Evolutionary conservation across 768 basidiomycete species (phyloP).

Genomic region (Lenzites betulinus): DNA sequence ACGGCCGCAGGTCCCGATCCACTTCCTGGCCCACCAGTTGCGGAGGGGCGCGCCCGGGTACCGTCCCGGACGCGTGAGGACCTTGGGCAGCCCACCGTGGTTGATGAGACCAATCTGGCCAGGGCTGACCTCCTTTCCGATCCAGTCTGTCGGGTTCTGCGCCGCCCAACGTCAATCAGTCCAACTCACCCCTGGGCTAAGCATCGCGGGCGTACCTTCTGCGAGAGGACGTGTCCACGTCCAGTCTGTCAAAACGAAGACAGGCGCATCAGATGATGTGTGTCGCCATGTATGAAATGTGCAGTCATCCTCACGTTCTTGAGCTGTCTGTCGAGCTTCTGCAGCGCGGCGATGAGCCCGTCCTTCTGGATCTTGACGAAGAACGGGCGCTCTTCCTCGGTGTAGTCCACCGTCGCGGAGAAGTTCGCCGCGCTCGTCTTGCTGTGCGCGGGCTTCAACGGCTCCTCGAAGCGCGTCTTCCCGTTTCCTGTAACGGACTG

Average conservation of each 20-base stretch:
- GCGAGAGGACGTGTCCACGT: conserved; percentile 58
- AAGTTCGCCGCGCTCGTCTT: conserved; percentile 34
- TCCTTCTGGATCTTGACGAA: conserved; percentile 67
- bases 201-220: conserved; percentile 45
- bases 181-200: too few species aligned
- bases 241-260: conserved; percentile 46
- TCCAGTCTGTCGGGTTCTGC: conserved; percentile 65
- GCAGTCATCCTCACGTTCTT: conserved; percentile 40
- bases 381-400: conserved; percentile 62
- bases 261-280: neutral
- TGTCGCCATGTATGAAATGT: neutral
- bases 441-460: conserved; percentile 13
- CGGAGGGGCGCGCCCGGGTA: conserved; percentile 76
- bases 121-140: conserved; percentile 69
- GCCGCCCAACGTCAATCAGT: neutral
- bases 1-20: conserved; percentile 70
- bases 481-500: neutral
- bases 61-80: conserved; percentile 72
- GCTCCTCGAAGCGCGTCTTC: conserved; percentile 10
- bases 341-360: conserved; percentile 68
- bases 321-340: conserved; percentile 69
- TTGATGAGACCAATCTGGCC: conserved; percentile 76
- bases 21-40: conserved; percentile 86
- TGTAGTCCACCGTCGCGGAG: conserved; percentile 49
- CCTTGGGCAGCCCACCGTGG: conserved; percentile 80